phyloP scores from a whole-genome alignment of 108 stramenopile genomes.

The Fistulifera solaris region DNA sequence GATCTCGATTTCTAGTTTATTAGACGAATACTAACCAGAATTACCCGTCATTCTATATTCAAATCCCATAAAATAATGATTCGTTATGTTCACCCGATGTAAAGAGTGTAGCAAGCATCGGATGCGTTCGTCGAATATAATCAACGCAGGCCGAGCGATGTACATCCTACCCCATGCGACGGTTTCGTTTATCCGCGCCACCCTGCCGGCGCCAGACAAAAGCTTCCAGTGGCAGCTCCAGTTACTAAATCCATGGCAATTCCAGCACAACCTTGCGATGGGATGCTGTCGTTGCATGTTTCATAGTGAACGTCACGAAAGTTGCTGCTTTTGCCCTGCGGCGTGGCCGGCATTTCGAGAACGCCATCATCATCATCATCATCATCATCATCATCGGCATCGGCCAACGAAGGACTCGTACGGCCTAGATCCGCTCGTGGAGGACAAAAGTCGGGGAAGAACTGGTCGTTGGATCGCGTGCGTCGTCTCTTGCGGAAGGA shows the following conservation, averaged over 20 bases:
- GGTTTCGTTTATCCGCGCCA: conserved; percentile 9
- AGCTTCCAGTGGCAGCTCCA: conserved; percentile 44
- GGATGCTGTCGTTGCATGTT: conserved; percentile 6
- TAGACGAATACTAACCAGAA: background rate
- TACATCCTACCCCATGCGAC: too few species aligned
- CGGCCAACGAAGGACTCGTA: background rate
- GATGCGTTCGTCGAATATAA: too few species aligned
- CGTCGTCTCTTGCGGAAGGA: conserved; percentile 38
- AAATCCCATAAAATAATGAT: background rate
- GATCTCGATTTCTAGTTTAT: background rate
- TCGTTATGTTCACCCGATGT: too few species aligned
- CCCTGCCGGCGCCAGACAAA: conserved; percentile 33
- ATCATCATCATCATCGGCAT: background rate
- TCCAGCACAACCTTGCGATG: conserved; percentile 27
- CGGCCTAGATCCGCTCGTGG: conserved; percentile 34
- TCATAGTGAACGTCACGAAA: background rate
- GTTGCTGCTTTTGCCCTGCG: conserved; percentile 2
- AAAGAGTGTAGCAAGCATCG: too few species aligned
- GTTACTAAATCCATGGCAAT: conserved; percentile 39
- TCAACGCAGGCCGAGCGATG: too few species aligned
- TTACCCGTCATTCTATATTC: background rate
- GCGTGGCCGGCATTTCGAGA: conserved; percentile 7
- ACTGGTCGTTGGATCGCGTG: conserved; percentile 28
- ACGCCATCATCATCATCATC: conserved; percentile 21
- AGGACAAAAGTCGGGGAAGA: conserved; percentile 52